These are phyloP conservation scores for Blepharisma undulans DNA, from an alignment of 169 alveolate genomes.

Conservation along the genomic window DNA sequence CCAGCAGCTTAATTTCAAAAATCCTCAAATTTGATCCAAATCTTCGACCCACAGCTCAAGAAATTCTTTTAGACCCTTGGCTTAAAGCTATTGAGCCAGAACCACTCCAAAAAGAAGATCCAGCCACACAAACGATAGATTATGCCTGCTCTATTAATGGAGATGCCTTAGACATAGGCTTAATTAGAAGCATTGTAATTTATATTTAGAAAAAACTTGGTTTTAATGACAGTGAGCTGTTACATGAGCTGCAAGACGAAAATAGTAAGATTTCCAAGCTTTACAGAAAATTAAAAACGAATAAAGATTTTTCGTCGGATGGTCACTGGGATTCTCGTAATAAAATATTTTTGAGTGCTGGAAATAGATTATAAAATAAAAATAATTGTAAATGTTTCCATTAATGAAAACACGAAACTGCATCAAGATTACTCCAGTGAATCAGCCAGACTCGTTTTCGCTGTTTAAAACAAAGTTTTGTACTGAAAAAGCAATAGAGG, in stretches of 20 bases:
- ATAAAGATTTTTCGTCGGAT: neutral
- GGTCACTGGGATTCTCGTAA: neutral
- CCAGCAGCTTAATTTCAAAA: constrained; percentile 24
- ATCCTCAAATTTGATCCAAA: constrained; percentile 35
- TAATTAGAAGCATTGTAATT: neutral
- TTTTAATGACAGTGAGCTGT: neutral
- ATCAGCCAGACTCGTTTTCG: neutral
- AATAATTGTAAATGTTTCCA: neutral
- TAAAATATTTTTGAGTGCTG: neutral
- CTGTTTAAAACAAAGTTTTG: neutral
- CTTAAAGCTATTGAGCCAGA: neutral
- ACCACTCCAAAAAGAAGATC: neutral
- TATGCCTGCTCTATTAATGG: neutral
- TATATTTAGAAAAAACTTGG: neutral
- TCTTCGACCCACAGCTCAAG: neutral
- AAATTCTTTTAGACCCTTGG: constrained; percentile 34
- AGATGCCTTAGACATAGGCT: neutral
- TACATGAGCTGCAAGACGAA: neutral
- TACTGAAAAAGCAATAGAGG: neutral
- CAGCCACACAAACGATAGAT: neutral
- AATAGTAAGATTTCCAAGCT: neutral
- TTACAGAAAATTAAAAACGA: neutral
- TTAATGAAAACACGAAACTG: neutral
- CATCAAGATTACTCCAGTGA: neutral
- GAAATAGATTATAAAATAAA: neutral